These are phyloP conservation scores for Terfezia claveryi DNA, from an alignment of 495 filamentous ascomycete genomes.

Conservation along the genomic window DNA sequence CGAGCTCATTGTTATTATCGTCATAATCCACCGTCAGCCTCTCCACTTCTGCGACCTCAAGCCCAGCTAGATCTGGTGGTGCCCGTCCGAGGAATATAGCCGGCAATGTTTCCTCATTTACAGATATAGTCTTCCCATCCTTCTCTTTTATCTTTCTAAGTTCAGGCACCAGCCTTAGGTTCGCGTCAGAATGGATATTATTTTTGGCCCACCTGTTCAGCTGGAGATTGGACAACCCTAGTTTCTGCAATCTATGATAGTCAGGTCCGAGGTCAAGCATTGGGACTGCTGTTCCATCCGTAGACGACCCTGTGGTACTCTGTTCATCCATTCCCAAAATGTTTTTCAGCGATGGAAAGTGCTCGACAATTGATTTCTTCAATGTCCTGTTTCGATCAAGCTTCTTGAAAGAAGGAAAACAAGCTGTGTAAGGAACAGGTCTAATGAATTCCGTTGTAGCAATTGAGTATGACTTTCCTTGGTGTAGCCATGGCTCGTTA, in stretches of 20 bases:
- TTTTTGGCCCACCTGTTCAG: neutral
- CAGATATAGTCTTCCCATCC: neutral
- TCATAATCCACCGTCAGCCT: constrained; percentile 9
- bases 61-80: neutral
- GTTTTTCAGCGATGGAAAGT: neutral
- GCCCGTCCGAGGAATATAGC: too few species aligned
- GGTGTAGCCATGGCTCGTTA: neutral
- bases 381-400: neutral
- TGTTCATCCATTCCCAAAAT: neutral
- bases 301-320: too few species aligned
- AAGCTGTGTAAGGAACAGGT: neutral
- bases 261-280: too few species aligned
- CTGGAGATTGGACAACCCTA: neutral
- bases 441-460: neutral
- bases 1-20: constrained; percentile 8
- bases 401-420: neutral
- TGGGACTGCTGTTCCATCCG: too few species aligned
- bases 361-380: neutral
- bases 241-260: neutral
- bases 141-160: constrained; percentile 1
- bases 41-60: constrained; percentile 13
- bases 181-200: constrained; percentile 13
- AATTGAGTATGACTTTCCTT: neutral
- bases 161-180: constrained; percentile 12
- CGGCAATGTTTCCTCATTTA: too few species aligned